Evolutionary conservation across 331 rosid genomes (phyloP).

Genomic region (Dryas integrifolia): DNA sequence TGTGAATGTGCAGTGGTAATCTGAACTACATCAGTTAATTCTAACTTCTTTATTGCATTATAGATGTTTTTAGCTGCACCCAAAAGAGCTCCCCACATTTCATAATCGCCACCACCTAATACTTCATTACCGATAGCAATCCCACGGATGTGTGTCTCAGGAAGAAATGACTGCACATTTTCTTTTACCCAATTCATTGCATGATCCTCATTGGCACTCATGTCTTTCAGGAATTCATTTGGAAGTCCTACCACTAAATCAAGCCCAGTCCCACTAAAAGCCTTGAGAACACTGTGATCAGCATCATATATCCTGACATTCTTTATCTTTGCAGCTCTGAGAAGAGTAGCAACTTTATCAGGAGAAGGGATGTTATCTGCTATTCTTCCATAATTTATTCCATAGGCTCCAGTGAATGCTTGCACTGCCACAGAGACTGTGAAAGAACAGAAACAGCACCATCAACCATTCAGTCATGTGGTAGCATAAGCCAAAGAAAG

Average conservation of each 20-base stretch:
- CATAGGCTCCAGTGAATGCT: slow-evolving; percentile 85
- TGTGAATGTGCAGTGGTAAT: slow-evolving; percentile 70
- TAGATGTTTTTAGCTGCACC: slow-evolving; percentile 76
- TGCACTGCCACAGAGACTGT: slow-evolving; percentile 51
- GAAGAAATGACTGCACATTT: slow-evolving; percentile 77
- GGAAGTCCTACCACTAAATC: slow-evolving; percentile 75
- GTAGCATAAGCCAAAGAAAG: background rate
- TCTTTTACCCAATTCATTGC: slow-evolving; percentile 83
- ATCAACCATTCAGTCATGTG: slow-evolving; percentile 16
- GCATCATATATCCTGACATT: slow-evolving; percentile 82
- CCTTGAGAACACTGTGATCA: slow-evolving; percentile 79
- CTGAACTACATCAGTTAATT: slow-evolving; percentile 53
- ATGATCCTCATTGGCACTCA: slow-evolving; percentile 62
- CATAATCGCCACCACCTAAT: slow-evolving; percentile 57
- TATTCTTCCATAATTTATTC: slow-evolving; percentile 86
- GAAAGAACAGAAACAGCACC: slow-evolving; percentile 27
- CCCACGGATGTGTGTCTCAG: slow-evolving; percentile 63
- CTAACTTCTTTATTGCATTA: slow-evolving; percentile 52
- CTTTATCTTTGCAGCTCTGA: slow-evolving; percentile 81
- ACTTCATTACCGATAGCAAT: slow-evolving; percentile 89
- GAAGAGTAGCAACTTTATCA: slow-evolving; percentile 76
- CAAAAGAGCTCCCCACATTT: slow-evolving; percentile 54
- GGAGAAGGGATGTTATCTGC: slow-evolving; percentile 92
- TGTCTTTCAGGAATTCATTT: slow-evolving; percentile 59
- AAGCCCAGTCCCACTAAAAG: slow-evolving; percentile 84